Evolutionary conservation across 2,329 filamentous ascomycete genomes (phyloP), one percentile per base, ranked within the genome.

Genomic region (Alternaria sp.): DNA sequence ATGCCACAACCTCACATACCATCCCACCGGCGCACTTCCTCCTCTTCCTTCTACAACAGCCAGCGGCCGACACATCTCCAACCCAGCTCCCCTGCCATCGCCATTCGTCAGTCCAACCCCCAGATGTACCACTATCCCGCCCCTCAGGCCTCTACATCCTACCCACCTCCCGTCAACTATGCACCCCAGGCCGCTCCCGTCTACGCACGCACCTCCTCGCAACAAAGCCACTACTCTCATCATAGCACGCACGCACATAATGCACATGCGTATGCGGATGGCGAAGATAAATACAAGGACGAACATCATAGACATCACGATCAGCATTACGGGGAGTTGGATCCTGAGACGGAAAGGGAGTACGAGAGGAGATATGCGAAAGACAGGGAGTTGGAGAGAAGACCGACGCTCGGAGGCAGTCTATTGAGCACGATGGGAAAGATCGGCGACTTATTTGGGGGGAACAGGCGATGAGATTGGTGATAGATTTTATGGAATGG

Each of bases 361-460:
- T 71, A 70, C 14, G 52, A 70, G 26, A 54, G 26, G 28, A 53
- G 61, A 30, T 71, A 68, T 42, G 60, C 64, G 6, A 62, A 52
- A 55, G 62, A 69, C 26, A 58, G 57, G 51, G 62, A 64, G 34
- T 18, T 70, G 18, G 70, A 75, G 59, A 60, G 61, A 5, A 52
- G 74, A 51, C 74, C 74, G 5, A 75, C 74, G 42, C 49, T 75
- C 9, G 74, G 74, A 1, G 73, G 63, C 2, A 73, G 71, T 54
- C 30, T 74, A 56, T 59, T 68, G 49, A 67, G 58, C 41, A 18
- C 62, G 32, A 42, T 69, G 12, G 61, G 56, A 32, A 68, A 62
- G 44, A 42, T 68, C n/a, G 62, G 64, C 4, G 54, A 46, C 43
- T 24, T 47, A 11, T 46, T 68, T 49, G 57, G 64, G 12, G 47